Evolutionary conservation across 176 grass and related monocot genomes (phyloP).

Genomic region (Saccharum spontaneum): DNA sequence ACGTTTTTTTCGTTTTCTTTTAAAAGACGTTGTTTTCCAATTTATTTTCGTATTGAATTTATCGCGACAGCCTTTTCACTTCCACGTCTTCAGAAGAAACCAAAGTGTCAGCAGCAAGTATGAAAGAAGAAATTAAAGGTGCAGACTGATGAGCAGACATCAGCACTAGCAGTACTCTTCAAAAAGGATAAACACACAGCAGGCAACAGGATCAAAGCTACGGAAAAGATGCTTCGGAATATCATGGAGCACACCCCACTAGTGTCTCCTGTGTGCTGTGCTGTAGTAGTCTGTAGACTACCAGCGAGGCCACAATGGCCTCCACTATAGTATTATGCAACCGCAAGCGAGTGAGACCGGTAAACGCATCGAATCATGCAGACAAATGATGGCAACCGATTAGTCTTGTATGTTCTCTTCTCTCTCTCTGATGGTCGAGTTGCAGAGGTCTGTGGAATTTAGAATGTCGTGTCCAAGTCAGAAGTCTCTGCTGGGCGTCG

Average conservation of each 20-base stretch:
- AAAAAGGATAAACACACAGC: neutral
- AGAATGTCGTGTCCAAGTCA: neutral
- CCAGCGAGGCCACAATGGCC: slow-evolving; percentile 31
- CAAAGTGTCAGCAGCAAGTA: slow-evolving; percentile 20
- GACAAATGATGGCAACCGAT: neutral
- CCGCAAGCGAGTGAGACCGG: neutral
- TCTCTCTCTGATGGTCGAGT: neutral
- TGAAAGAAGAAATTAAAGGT: neutral
- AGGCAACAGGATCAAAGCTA: slow-evolving; percentile 23
- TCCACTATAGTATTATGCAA: slow-evolving; percentile 28
- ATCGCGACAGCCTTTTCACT: neutral
- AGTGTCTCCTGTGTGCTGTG: neutral
- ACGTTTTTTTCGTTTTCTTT: neutral
- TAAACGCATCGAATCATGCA: slow-evolving; percentile 23
- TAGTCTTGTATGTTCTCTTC: neutral
- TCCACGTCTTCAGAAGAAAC: slow-evolving; percentile 26
- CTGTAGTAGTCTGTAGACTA: too few relatives aligned
- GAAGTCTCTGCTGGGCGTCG: neutral
- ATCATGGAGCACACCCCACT: slow-evolving; percentile 25
- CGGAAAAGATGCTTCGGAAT: slow-evolving; percentile 28
- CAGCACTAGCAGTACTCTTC: neutral
- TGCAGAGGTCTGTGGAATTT: neutral
- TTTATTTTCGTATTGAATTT: neutral
- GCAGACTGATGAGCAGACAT: neutral
- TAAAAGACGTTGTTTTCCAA: neutral